A percentile compares a stretch with the other conserved stretches of the same genome.
Evolutionary conservation across 1,139 yeast genomes (phyloP).

Genomic region (Yamadazyma atmosphaerica): DNA sequence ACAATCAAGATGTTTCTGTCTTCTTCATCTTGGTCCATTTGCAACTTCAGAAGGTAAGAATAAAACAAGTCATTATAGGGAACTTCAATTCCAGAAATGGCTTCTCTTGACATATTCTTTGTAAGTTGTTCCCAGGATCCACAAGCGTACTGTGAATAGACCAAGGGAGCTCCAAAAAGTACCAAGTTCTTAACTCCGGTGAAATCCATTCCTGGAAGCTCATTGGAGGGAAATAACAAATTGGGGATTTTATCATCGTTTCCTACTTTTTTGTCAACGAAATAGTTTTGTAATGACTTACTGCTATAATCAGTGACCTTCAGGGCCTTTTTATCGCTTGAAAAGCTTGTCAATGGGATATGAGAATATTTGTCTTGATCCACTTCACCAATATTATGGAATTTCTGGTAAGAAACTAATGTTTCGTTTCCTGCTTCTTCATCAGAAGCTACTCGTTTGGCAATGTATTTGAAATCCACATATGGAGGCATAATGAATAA

Average conservation of each 20-base stretch:
- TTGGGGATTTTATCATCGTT: neutral
- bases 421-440: neutral
- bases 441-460: slow-evolving; percentile 2
- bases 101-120: slow-evolving; percentile 2
- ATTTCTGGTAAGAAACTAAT: slow-evolving; percentile 2
- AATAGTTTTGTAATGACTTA: neutral
- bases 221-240: slow-evolving; percentile 13
- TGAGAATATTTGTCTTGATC: neutral
- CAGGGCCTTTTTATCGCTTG: too few species aligned
- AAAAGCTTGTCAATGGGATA: too few species aligned
- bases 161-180: slow-evolving; percentile 22
- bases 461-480: slow-evolving; percentile 5
- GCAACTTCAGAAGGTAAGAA: slow-evolving; percentile 20
- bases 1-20: slow-evolving; percentile 18
- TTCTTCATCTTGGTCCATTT: slow-evolving; percentile 9
- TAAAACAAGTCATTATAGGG: slow-evolving; percentile 25
- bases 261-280: neutral
- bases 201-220: slow-evolving; percentile 20
- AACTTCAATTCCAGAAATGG: slow-evolving; percentile 23
- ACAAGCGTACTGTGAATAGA: slow-evolving; percentile 26
- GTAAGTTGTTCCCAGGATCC: slow-evolving; percentile 2
- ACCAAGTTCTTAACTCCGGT: slow-evolving; percentile 18
- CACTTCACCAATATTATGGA: neutral
- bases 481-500: slow-evolving; percentile 20
- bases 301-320: neutral